Evolutionary conservation across 305 asterid species (phyloP), one percentile per base, ranked within the genome.

Genomic region (Solanum hybrid): DNA sequence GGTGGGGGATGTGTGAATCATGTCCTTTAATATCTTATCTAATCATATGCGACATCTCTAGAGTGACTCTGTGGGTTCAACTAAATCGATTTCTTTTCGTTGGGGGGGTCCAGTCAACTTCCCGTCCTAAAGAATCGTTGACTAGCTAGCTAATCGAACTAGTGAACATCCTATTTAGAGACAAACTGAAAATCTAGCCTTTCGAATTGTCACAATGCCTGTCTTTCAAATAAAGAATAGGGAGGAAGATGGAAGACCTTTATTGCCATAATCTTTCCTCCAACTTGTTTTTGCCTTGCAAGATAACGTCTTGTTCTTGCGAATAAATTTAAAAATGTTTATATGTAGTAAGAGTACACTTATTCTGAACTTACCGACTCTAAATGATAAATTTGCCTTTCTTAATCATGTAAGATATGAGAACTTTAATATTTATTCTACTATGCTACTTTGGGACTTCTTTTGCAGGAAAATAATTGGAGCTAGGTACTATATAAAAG

Each of bases 401-500:
- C 32, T 14, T 78, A n/a, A 78, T 37, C 29, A 79, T 79, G 64
- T n/a, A 24, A n/a, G 11, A n/a, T 10, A 78, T 5, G 51, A 78
- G 26, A 79, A 81, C 2, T 14, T 40, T 40, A 5, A 81, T 80
- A 80, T 80, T 38, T 80, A 38, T 26, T 7, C 7, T 38, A 29
- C 2, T 13, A 26, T 24, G 66, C 86, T 38, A 80, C 35, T 80
- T 24, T 37, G 66, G 35, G 14, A n/a, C 86, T 35, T 37, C 60
- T 22, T 86, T 45, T 82, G 24, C 92, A 97, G 99, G 94, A 97
- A 96, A 84, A 56, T 97, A 35, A 94, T 97, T 56, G 99, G 99
- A 7, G 99, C 99, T 10, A 92, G 98, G 76, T 95, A 94, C 92
- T 97, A 95, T 91, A 88, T 96, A 88, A 95, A 93, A 91, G 99